These are phyloP conservation scores for Trichoderma parareesei DNA, from an alignment of 495 filamentous ascomycete species.

Conservation along the genomic window DNA sequence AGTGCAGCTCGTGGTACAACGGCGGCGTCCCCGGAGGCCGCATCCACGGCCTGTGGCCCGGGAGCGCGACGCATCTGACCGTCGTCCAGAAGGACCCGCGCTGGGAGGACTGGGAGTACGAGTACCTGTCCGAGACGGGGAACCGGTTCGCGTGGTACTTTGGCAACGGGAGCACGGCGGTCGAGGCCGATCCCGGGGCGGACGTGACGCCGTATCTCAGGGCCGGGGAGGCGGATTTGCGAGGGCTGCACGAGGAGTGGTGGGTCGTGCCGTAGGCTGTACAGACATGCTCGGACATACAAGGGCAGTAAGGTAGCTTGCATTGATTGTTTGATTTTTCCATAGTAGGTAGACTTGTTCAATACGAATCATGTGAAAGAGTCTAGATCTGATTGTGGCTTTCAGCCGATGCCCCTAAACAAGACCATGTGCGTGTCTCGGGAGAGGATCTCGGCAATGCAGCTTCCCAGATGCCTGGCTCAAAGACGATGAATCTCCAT, in stretches of 20 bases:
- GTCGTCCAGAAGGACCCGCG: conserved; percentile 50
- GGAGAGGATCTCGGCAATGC: too few species aligned
- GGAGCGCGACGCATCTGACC: conserved; percentile 50
- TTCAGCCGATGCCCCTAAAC: too few species aligned
- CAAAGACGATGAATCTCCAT: too few species aligned
- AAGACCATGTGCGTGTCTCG: too few species aligned
- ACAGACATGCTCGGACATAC: too few species aligned
- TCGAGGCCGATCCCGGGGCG: conserved; percentile 26
- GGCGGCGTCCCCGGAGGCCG: conserved; percentile 46
- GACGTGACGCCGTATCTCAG: conserved; percentile 36
- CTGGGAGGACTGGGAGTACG: conserved; percentile 69
- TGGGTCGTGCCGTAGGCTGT: conserved; percentile 24
- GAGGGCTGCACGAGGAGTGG: conserved; percentile 37
- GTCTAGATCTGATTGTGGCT: background rate
- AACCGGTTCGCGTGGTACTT: conserved; percentile 40
- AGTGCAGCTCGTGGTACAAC: conserved; percentile 66
- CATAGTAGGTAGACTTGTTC: too few species aligned
- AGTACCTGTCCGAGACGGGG: conserved; percentile 35
- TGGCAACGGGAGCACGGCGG: conserved; percentile 34
- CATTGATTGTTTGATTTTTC: too few species aligned
- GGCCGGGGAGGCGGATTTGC: conserved; percentile 28
- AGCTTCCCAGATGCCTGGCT: too few species aligned
- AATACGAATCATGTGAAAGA: too few species aligned
- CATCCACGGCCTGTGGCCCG: conserved; percentile 61
- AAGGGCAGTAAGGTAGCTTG: too few species aligned